Conservation (phyloP, 306 rosid genomes). For the Pterocarpus santalinus region DNA sequence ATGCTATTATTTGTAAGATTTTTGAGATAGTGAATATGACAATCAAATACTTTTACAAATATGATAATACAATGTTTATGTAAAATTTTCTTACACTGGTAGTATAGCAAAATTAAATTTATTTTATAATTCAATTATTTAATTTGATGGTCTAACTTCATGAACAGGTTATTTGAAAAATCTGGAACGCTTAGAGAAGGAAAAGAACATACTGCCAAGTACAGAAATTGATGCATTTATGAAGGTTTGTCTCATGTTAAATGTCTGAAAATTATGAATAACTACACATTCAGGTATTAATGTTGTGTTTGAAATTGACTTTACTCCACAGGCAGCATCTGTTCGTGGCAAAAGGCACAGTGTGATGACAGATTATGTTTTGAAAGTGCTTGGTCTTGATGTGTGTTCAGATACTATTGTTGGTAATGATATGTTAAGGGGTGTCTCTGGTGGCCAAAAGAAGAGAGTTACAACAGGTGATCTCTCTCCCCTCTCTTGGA, state of each 20-base stretch:
- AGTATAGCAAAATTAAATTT: no score
- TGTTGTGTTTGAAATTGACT: conserved; percentile 26
- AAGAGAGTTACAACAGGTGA: conserved; percentile 93
- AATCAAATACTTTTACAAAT: no score
- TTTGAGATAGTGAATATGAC: no score
- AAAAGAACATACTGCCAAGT: conserved; percentile 69
- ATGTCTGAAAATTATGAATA: conserved; percentile 17
- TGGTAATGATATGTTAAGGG: conserved; percentile 89
- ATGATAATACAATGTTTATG: no score
- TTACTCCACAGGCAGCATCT: conserved; percentile 67
- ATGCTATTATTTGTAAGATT: no score
- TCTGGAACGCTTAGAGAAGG: conserved; percentile 64
- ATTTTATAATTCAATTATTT: background rate
- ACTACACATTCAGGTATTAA: conserved; percentile 10
- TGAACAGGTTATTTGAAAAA: conserved; percentile 58
- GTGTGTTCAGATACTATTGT: conserved; percentile 80
- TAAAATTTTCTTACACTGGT: no score
- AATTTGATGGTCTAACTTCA: conserved; percentile 11
- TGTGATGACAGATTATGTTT: conserved; percentile 77
- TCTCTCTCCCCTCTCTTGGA: conserved; percentile 25
- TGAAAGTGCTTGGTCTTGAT: conserved; percentile 90
- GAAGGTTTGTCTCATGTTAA: conserved; percentile 65
- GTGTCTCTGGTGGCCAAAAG: conserved; percentile 93
- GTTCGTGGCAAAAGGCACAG: conserved; percentile 79
- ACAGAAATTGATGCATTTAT: conserved; percentile 87